Conservation (phyloP, 192 early-diverging fungal genomes). For the Coemansia sp. region DNA sequence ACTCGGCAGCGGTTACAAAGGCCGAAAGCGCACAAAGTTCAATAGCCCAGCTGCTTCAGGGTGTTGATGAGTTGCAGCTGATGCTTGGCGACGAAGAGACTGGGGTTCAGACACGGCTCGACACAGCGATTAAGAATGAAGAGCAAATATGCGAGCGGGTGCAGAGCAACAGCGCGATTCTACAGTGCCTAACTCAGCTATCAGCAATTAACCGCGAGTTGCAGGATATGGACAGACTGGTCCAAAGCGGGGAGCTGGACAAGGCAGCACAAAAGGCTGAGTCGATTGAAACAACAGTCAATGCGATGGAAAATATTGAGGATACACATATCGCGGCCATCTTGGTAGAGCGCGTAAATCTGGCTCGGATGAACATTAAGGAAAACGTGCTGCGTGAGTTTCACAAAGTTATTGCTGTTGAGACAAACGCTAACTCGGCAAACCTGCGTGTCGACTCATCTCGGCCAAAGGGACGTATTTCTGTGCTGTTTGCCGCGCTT, state of each 20-base stretch:
- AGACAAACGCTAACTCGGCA: background rate
- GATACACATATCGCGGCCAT: slow-evolving; percentile 9
- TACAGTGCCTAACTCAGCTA: slow-evolving; percentile 15
- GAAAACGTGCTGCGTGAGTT: slow-evolving; percentile 10
- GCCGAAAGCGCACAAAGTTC: slow-evolving; percentile 10
- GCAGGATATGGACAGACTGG: slow-evolving; percentile 12
- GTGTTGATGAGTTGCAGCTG: slow-evolving; percentile 30
- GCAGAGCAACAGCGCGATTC: slow-evolving; percentile 6
- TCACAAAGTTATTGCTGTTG: slow-evolving; percentile 1
- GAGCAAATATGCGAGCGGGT: slow-evolving; percentile 5
- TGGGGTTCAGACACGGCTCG: slow-evolving; percentile 21
- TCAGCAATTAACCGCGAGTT: slow-evolving; percentile 10
- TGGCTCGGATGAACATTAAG: slow-evolving; percentile 20
- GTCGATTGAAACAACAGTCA: slow-evolving; percentile 5
- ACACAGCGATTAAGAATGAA: slow-evolving; percentile 11
- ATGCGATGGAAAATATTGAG: slow-evolving; percentile 5
- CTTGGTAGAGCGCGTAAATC: slow-evolving; percentile 6
- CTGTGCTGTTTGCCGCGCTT: slow-evolving; percentile 19
- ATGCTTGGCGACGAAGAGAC: slow-evolving; percentile 30
- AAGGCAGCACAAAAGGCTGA: slow-evolving; percentile 15
- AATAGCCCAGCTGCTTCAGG: slow-evolving; percentile 17
- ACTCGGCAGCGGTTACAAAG: slow-evolving; percentile 4
- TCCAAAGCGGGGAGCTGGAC: background rate
- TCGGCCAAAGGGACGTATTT: background rate
- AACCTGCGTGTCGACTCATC: background rate